Evolutionary conservation across 176 grass and related monocot species (phyloP), one percentile per base, ranked within the genome.

Genomic region (Saccharum spontaneum): DNA sequence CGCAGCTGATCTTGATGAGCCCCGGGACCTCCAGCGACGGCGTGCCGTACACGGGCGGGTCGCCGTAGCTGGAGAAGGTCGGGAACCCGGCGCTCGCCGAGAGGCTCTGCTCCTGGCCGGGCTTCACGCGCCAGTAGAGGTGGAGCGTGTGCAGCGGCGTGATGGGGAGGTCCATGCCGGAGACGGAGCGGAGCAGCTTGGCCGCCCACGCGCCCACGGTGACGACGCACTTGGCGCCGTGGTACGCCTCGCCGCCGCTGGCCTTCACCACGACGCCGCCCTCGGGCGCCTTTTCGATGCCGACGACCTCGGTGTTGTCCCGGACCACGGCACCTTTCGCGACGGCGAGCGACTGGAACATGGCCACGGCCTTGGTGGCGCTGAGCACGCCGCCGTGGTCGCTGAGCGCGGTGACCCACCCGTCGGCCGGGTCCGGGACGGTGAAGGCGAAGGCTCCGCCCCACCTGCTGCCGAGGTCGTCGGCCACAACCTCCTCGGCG

Each of bases 281-380:
- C 54, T 60, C 55, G 57, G 57, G 57, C 8, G 57, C 57, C 57
- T 3, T 61, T 0, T 61, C 28, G 89, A 98, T 67, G 71, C 37
- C 73, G 9, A 68, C 85, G 9, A 98, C 91, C 87, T 92, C 87
- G 2, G 55, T 57, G 28, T 48, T 75, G 93, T 98, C 95, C 79
- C 63, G 40, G 1, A 98, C 61, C 44, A 90, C 83, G 39, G 87
- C 86, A 28, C 95, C 95, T 14, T 59, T 73, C 64, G 46, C 83
- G 28, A 70, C 52, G 72, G 95, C 95, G 34, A 95, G 89, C 8
- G 89, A 65, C 88, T 96, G 97, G 75, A 95, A 98, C 97, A 98
- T 98, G 86, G 97, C 91, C 30, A 98, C 93, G 20, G 97, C 91
- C 86, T 98, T 98, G 68, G 89, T 98, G 40, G 97, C 89, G 67